These are phyloP conservation scores for Sugiyamaella japonica DNA, from an alignment of 1,139 yeast species.

Conservation along the genomic window DNA sequence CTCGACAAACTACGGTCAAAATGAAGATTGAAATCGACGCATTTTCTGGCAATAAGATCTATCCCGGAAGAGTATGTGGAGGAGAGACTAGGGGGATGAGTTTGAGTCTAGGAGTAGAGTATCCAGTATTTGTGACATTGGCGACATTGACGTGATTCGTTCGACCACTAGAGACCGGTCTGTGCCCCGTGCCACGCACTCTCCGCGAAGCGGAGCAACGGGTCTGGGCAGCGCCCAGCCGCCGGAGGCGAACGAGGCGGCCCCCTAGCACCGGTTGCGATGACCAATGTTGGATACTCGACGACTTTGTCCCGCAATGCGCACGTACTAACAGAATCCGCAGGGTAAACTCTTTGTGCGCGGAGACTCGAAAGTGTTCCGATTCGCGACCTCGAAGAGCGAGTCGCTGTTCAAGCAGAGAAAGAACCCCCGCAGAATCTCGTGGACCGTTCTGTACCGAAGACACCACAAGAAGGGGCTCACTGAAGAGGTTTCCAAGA, in stretches of 20 bases:
- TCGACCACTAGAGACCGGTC: too few species aligned
- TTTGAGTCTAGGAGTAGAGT: background rate
- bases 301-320: too few species aligned
- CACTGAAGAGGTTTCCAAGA: slow-evolving; percentile 96
- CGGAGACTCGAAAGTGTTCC: slow-evolving; percentile 99
- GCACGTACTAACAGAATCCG: background rate
- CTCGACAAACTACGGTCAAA: slow-evolving; percentile 32
- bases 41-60: slow-evolving; percentile 98
- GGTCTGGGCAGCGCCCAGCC: too few species aligned
- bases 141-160: too few species aligned
- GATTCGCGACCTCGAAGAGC: slow-evolving; percentile 98
- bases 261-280: too few species aligned
- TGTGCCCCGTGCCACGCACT: background rate
- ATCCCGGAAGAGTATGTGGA: slow-evolving; percentile 85
- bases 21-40: slow-evolving; percentile 99
- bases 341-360: slow-evolving; percentile 95
- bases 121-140: background rate
- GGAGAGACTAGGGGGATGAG: background rate
- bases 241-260: too few species aligned
- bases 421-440: slow-evolving; percentile 99
- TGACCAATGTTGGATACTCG: too few species aligned
- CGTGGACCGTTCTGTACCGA: slow-evolving; percentile 99
- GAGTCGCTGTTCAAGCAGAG: slow-evolving; percentile 99
- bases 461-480: slow-evolving; percentile 99
- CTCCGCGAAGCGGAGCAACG: too few species aligned